Conservation (phyloP, 257 asterid species). For the Solanum neorickii region DNA sequence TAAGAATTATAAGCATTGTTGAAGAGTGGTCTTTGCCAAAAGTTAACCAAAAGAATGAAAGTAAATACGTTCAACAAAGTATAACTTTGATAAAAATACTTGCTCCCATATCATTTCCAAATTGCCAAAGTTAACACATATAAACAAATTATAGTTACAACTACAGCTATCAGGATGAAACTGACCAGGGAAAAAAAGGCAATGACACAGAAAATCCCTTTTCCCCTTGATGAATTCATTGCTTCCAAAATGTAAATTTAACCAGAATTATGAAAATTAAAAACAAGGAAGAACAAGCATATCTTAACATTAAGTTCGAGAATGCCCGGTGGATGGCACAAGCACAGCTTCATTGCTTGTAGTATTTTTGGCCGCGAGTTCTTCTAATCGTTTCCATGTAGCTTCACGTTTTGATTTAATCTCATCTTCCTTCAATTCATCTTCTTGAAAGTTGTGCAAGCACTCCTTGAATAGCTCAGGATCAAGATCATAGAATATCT, state of each 20-base stretch:
- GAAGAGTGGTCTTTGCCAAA: background rate
- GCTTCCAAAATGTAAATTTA: background rate
- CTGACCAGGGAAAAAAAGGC: background rate
- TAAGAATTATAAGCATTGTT: background rate
- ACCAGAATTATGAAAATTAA: background rate
- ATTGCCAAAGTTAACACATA: background rate
- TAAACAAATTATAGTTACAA: background rate
- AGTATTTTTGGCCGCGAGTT: constrained; percentile 38
- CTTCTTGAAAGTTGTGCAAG: constrained; percentile 60
- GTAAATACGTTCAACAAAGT: background rate
- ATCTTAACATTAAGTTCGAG: constrained; percentile 10
- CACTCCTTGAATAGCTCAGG: constrained; percentile 64
- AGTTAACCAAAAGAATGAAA: background rate
- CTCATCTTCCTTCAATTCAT: constrained; percentile 43
- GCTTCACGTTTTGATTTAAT: constrained; percentile 43
- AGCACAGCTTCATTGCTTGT: constrained; percentile 46
- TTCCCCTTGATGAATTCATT: background rate
- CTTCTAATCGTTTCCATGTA: constrained; percentile 63
- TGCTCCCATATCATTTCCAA: background rate
- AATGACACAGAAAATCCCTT: background rate
- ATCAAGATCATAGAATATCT: constrained; percentile 67
- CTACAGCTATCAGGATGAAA: background rate
- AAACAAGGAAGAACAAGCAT: background rate
- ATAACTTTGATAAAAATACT: background rate
- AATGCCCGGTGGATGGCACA: constrained; percentile 21